Evolutionary conservation across 371 early-diverging fungal genomes (phyloP), one percentile per base, ranked within the genome.

Genomic region (Syncephalastrum contaminatum): DNA sequence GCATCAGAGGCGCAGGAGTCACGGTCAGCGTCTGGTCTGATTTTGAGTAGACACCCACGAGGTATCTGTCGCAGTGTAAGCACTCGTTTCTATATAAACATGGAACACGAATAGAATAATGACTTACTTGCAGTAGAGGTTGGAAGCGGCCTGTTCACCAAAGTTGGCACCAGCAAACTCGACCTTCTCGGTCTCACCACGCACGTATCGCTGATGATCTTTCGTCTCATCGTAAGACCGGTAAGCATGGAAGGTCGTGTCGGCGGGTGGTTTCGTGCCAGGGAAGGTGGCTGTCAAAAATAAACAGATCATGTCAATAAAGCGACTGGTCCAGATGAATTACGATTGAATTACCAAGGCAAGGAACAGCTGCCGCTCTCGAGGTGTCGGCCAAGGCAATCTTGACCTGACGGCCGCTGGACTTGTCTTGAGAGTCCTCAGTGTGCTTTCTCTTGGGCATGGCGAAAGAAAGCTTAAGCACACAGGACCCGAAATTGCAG

Each of bases 21-120:
- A 94, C 77, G 16, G 75, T 81, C 22, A 94, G 67, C 12, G 83
- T 70, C 42, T 87, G 75, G 1, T 81, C 75, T 22, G 71, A 67
- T 56, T 83, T 85, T 64, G 89, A 82, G 42, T 86, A 83, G 46
- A 92, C 82, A 36, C 92, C 94, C 21, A 94, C 80, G 24, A 91
- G 72, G 60, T 93, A 93, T 67, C 84, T 88, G 64, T 43, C 36
- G 36, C 10, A 25, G 10, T 3, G 12, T 41, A 0, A 36, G 51
- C 21, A 51, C 18, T n/a, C 19, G 25, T 19, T 19, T 21, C 18
- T 22, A 48, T 0, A 49, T 57, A 15, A 40, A 4, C 50, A 16
- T 19, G 7, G 22, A 16, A 22, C 41, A 40, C n/a, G 8, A 14
- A n/a, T 5, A 4, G 21, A 16, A 27, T 0, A n/a, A 7, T 2